phyloP scores from a whole-genome alignment of 2,329 filamentous ascomycete genomes.

The Gaeumannomyces sp. region DNA sequence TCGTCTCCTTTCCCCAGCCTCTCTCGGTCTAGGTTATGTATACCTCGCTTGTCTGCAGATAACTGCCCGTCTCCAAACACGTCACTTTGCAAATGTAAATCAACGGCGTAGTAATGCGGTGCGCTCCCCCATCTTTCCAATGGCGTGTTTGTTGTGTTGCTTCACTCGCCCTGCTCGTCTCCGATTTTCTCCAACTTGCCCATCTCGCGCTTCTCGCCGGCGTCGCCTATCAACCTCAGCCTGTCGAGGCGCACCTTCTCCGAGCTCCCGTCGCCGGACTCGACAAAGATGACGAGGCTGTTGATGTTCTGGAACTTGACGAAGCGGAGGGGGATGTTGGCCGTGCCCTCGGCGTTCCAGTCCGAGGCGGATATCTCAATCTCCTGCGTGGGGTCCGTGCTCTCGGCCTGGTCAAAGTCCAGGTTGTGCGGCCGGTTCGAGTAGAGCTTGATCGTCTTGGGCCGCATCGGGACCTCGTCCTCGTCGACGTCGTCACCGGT shows the following conservation, averaged over 20 bases:
- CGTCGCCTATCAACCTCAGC: conserved; percentile 76
- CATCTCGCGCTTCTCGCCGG: conserved; percentile 85
- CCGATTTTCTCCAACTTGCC: conserved; percentile 94
- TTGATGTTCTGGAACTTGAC: conserved; percentile 97
- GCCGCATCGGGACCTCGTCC: conserved; percentile 72
- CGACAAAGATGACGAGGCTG: conserved; percentile 81
- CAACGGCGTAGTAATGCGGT: too few relatives aligned
- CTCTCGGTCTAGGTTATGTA: too few relatives aligned
- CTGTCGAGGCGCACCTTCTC: conserved; percentile 83
- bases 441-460: conserved; percentile 78
- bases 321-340: conserved; percentile 69
- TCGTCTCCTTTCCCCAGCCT: too few relatives aligned
- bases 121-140: too few relatives aligned
- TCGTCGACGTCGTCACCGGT: conserved; percentile 47
- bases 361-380: conserved; percentile 69
- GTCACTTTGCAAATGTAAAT: too few relatives aligned
- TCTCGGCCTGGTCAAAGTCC: conserved; percentile 91
- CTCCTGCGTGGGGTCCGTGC: conserved; percentile 71
- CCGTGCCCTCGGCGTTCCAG: conserved; percentile 76
- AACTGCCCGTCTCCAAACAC: too few relatives aligned
- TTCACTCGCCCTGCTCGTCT: conserved; percentile 60
- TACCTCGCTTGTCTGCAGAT: too few relatives aligned
- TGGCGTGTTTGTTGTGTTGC: too few relatives aligned
- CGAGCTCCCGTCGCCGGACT: conserved; percentile 64
- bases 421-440: conserved; percentile 85